A percentile compares a stretch with the other conserved stretches of the same genome.
These are phyloP conservation scores for Mucuna pruriens DNA, from an alignment of 306 rosid genomes.

Conservation along the genomic window DNA sequence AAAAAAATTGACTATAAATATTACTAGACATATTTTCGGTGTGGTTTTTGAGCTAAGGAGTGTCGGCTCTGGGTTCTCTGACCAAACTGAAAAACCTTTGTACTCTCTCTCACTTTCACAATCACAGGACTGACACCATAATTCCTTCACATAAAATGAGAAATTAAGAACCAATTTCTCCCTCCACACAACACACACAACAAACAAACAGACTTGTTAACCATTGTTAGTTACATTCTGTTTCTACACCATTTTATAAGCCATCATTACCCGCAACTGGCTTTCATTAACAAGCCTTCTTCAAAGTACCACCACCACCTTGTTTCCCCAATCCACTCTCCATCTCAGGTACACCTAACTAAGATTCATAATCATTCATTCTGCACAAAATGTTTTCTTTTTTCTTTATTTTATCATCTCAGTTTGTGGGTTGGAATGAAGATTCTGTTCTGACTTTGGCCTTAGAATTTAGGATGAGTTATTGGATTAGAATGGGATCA, in stretches of 20 bases:
- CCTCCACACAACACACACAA: background rate
- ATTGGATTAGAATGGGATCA: conserved; percentile 22
- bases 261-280: conserved; percentile 6
- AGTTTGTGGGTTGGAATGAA: conserved; percentile 28
- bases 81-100: conserved; percentile 1
- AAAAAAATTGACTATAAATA: background rate
- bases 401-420: background rate
- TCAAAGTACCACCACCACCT: background rate
- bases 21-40: background rate
- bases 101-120: conserved; percentile 9
- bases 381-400: background rate
- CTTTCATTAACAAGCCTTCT: conserved; percentile 6
- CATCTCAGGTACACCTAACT: conserved; percentile 37
- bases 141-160: background rate
- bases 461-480: background rate
- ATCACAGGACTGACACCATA: background rate
- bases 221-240: conserved; percentile 29
- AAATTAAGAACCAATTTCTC: conserved; percentile 10
- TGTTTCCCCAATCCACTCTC: conserved; percentile 5
- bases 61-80: conserved; percentile 67
- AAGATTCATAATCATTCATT: background rate
- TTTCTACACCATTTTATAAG: background rate
- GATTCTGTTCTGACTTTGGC: conserved; percentile 28
- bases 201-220: conserved; percentile 27
- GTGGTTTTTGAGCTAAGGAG: conserved; percentile 29